phyloP scores from a whole-genome alignment of 2,329 filamentous ascomycete genomes.

The Aspergillus sclerotialis region DNA sequence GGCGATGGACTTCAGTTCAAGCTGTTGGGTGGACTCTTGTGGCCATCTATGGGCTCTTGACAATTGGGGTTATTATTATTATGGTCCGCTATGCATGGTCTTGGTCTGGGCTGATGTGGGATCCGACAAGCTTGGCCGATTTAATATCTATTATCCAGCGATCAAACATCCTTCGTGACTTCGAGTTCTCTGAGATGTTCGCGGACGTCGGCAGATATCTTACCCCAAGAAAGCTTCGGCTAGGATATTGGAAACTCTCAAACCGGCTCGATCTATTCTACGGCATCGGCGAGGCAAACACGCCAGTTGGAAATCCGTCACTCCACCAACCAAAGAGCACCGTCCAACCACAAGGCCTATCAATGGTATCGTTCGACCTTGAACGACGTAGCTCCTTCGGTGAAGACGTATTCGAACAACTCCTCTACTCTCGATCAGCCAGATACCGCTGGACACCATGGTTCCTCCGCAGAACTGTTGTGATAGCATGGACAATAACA shows the following conservation, averaged over 20 bases:
- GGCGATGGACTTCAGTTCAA: constrained; percentile 75
- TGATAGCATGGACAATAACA: constrained; percentile 60
- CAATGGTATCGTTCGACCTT: constrained; percentile 26
- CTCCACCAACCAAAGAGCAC: constrained; percentile 23
- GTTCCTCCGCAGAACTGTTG: constrained; percentile 60
- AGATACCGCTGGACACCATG: constrained; percentile 68
- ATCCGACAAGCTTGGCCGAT: constrained; percentile 74
- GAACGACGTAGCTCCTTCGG: constrained; percentile 31
- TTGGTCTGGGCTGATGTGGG: constrained; percentile 76
- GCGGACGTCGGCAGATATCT: constrained; percentile 39
- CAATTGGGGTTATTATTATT: constrained; percentile 52
- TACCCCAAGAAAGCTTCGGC: constrained; percentile 55
- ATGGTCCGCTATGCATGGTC: constrained; percentile 58
- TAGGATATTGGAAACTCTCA: constrained; percentile 81
- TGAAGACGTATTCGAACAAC: constrained; percentile 42
- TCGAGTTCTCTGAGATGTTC: constrained; percentile 61
- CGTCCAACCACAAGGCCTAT: constrained; percentile 26
- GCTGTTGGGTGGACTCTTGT: constrained; percentile 73
- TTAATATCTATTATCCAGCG: constrained; percentile 69
- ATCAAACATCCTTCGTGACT: constrained; percentile 70
- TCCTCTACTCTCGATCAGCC: constrained; percentile 45
- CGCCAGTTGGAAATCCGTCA: constrained; percentile 40
- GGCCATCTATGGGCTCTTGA: constrained; percentile 62
- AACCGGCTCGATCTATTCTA: constrained; percentile 67
- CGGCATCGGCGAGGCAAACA: constrained; percentile 61